phyloP scores from a whole-genome alignment of 176 grass and related monocot genomes.

The Thalia dealbata region DNA sequence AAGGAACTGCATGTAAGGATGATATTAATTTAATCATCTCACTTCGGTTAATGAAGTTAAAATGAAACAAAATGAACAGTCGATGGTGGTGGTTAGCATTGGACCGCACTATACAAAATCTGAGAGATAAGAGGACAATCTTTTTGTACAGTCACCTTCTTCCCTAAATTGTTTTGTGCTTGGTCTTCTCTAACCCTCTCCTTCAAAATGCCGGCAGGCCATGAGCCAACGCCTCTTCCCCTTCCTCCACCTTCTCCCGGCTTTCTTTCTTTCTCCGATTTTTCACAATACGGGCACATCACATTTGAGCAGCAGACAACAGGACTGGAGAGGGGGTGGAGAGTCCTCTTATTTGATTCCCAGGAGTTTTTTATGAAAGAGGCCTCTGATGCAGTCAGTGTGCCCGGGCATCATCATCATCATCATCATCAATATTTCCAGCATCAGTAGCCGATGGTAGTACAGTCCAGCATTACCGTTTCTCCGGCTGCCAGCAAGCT shows the following conservation, averaged over 20 bases:
- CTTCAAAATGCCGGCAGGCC: neutral
- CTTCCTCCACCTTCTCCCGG: neutral
- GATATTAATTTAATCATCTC: slow-evolving; percentile 12
- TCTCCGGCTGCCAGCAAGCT: slow-evolving; percentile 9
- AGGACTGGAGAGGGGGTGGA: neutral
- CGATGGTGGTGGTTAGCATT: slow-evolving; percentile 9
- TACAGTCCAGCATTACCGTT: neutral
- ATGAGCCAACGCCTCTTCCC: neutral
- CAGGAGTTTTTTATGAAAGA: neutral
- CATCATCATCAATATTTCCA: neutral
- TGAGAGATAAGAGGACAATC: slow-evolving; percentile 3
- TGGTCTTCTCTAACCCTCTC: neutral
- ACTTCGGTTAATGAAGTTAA: neutral
- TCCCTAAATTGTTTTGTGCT: neutral
- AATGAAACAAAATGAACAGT: slow-evolving; percentile 10
- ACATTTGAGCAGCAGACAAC: neutral
- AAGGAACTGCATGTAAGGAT: neutral
- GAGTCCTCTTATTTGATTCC: slow-evolving; percentile 2
- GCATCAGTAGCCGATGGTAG: neutral
- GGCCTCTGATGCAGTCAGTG: neutral
- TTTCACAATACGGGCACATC: neutral
- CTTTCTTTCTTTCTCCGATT: neutral
- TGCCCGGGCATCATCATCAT: neutral
- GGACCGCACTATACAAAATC: slow-evolving; percentile 15
- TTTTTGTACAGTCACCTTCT: slow-evolving; percentile 4